Evolutionary conservation across 2,329 filamentous ascomycete genomes (phyloP).

Genomic region (Leptographium flavum): DNA sequence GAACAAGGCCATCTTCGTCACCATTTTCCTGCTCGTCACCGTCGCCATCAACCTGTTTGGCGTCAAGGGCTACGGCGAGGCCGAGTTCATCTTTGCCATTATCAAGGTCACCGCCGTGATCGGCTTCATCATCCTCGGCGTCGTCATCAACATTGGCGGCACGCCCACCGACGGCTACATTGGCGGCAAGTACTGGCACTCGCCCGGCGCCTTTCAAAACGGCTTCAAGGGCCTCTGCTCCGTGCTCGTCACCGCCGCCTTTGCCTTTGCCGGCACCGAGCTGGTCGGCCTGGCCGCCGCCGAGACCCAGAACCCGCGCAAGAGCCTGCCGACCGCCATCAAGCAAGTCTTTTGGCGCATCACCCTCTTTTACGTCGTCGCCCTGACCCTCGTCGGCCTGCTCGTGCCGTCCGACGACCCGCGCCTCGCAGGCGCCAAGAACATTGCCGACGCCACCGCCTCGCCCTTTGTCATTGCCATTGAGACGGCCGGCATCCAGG

Average conservation of each 20-base stretch:
- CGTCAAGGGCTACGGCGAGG: conserved; percentile 78
- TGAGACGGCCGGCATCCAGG: conserved; percentile 64
- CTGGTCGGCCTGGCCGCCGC: conserved; percentile 62
- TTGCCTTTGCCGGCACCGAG: conserved; percentile 60
- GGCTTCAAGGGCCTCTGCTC: conserved; percentile 63
- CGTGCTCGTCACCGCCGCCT: conserved; percentile 60
- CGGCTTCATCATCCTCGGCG: conserved; percentile 77
- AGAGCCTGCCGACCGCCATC: conserved; percentile 65
- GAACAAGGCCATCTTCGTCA: conserved; percentile 62
- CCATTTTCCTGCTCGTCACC: conserved; percentile 65
- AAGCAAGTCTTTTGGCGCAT: conserved; percentile 61
- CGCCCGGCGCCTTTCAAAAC: conserved; percentile 73
- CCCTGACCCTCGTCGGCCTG: conserved; percentile 66
- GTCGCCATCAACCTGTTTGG: conserved; percentile 76
- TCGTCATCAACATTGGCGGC: conserved; percentile 75
- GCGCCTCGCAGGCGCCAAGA: conserved; percentile 43
- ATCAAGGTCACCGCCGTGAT: conserved; percentile 79
- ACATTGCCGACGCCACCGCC: conserved; percentile 52
- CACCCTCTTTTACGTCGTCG: conserved; percentile 76
- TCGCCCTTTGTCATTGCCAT: conserved; percentile 94
- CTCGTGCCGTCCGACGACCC: conserved; percentile 61
- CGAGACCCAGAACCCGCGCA: conserved; percentile 55
- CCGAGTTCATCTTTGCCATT: conserved; percentile 75
- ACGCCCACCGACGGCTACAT: conserved; percentile 63
- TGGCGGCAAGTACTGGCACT: conserved; percentile 60